These are phyloP conservation scores for Solanum habrochaites DNA, from an alignment of 257 asterid species.

Conservation along the genomic window DNA sequence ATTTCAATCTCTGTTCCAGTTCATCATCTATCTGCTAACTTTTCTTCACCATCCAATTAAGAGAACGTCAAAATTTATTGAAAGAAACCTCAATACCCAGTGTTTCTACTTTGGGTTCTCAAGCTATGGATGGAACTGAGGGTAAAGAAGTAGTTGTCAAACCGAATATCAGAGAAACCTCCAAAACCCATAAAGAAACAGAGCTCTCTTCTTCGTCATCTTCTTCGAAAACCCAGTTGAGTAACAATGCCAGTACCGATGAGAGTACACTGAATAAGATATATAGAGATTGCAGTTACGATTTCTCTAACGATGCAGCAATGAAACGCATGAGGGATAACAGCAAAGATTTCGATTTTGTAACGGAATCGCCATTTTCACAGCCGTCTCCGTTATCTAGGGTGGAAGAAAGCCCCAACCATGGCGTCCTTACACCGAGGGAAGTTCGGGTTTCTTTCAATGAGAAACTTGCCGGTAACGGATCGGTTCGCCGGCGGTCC, in stretches of 20 bases:
- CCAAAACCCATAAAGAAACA: not conserved
- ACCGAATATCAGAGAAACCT: not conserved
- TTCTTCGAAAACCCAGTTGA: not conserved
- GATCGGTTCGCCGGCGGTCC: slow-evolving; percentile 37
- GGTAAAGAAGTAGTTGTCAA: slow-evolving; percentile 9
- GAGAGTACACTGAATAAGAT: not conserved
- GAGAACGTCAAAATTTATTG: slow-evolving; percentile 14
- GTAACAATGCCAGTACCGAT: not conserved
- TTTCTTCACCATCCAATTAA: not conserved
- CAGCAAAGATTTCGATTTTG: slow-evolving; percentile 31
- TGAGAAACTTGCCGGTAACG: slow-evolving; percentile 8
- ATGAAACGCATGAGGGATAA: slow-evolving; percentile 7
- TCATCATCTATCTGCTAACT: not conserved
- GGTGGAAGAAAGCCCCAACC: slow-evolving; percentile 40
- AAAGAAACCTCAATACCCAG: not conserved
- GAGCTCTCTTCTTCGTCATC: not conserved
- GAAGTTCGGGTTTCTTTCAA: slow-evolving; percentile 45
- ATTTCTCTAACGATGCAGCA: slow-evolving; percentile 30
- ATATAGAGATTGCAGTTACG: slow-evolving; percentile 38
- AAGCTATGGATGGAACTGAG: not conserved
- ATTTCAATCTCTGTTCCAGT: slow-evolving; percentile 4
- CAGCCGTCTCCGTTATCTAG: slow-evolving; percentile 29
- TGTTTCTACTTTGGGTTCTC: not conserved
- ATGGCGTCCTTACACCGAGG: slow-evolving; percentile 24
- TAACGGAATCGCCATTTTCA: slow-evolving; percentile 26